These are phyloP conservation scores for Paracorniculantispora psalliotae DNA, from an alignment of 2,329 filamentous ascomycete species.

Conservation along the genomic window DNA sequence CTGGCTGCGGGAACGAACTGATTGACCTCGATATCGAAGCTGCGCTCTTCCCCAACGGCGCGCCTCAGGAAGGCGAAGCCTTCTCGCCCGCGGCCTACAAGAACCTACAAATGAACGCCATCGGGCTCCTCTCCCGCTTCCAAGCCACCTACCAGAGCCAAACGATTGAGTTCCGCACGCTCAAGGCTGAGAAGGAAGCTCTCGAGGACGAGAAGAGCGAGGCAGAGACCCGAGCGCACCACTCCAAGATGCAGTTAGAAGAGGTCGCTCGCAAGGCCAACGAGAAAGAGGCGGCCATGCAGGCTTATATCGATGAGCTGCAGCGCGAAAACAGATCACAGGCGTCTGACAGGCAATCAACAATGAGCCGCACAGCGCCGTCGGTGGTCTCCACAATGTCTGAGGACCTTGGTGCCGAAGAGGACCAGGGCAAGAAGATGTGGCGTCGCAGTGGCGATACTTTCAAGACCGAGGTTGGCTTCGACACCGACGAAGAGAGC, in stretches of 20 bases:
- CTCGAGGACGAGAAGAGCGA: conserved; percentile 53
- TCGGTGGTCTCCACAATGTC: conserved; percentile 41
- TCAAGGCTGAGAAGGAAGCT: conserved; percentile 49
- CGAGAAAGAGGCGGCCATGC: conserved; percentile 49
- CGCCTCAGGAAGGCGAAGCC: conserved; percentile 39
- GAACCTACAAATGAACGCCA: conserved; percentile 55
- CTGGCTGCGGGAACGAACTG: conserved; percentile 45
- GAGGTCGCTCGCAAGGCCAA: conserved; percentile 50
- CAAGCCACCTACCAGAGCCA: conserved; percentile 55
- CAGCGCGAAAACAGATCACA: conserved; percentile 45
- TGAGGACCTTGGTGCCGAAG: conserved; percentile 51
- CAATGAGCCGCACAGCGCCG: conserved; percentile 23
- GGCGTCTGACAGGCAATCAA: conserved; percentile 32
- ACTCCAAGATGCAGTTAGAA: conserved; percentile 56
- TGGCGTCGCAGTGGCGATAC: conserved; percentile 42
- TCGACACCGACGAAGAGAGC: conserved; percentile 50
- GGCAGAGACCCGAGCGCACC: conserved; percentile 44
- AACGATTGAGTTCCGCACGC: conserved; percentile 44
- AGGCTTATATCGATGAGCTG: conserved; percentile 45
- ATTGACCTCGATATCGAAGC: conserved; percentile 50
- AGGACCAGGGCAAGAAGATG: conserved; percentile 38
- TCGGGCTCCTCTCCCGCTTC: conserved; percentile 49
- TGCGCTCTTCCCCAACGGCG: conserved; percentile 45
- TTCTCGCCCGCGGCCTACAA: conserved; percentile 58
- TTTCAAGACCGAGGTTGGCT: conserved; percentile 36